Evolutionary conservation across 345 rosid species (phyloP), one percentile per base, ranked within the genome.

Genomic region (Lenwebbia sp.): DNA sequence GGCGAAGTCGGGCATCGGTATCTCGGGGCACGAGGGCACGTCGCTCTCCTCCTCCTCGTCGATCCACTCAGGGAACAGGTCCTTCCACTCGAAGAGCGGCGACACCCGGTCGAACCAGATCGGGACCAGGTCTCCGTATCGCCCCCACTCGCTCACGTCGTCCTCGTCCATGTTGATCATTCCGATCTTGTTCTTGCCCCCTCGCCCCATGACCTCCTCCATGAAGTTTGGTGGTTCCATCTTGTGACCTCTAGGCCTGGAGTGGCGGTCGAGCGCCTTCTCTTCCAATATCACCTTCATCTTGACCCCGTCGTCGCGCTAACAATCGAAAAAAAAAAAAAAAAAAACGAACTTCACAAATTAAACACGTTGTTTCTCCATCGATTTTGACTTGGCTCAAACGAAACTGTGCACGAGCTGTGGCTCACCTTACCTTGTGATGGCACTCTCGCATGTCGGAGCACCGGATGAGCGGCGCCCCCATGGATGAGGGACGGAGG

Each of bases 61-160:
- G 53, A 97, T 97, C 99, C 99, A 97, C 87, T 97, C 99, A 0
- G 99, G 99, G 87, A 96, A 97, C 85, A 97, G 86, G 85, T 95
- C 93, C 82, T 90, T 89, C 99, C 99, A 97, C 87, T 90, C 87
- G 60, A 96, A 93, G 12, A 89, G 76, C 83, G 92, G 86, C 4
- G 99, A 93, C 44, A 94, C 98, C 60, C 65, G 91, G 82, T 94
- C 95, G 74, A 90, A 96, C 30, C 14, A 44, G 82, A 97, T 86
- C 0, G 91, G 92, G 53, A 94, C 83, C 4, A 85, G 87, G 86
- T 95, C 95, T 2, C 98, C 99, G 13, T 87, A 87, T 3, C 3
- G 26, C 86, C 88, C 87, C 99, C 99, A 95, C 62, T 91, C 91
- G 13, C 90, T 89, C 12, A 92, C 84, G 88, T 95, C 95, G n/a